A percentile compares a stretch with the other conserved stretches of the same genome.
phyloP scores from a whole-genome alignment of 2,329 filamentous ascomycete species.

The Aspergillus novofumigatus region DNA sequence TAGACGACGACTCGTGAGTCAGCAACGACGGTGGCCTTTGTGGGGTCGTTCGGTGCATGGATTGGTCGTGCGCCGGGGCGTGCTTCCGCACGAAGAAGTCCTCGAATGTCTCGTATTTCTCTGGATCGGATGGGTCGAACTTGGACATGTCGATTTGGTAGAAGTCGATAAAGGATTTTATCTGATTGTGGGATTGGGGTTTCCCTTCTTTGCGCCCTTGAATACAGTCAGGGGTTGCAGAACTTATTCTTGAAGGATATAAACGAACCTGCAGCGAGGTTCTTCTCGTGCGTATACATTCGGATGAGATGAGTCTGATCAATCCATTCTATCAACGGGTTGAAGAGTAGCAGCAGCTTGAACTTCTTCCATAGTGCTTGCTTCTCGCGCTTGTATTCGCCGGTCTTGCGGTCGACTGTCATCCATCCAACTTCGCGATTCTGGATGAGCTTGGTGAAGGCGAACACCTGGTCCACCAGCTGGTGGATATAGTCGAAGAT shows the following conservation, averaged over 20 bases:
- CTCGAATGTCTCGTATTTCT: slow-evolving; percentile 33
- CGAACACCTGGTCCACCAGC: background rate
- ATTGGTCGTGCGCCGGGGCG: slow-evolving; percentile 32
- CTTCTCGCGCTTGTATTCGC: slow-evolving; percentile 36
- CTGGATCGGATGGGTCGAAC: slow-evolving; percentile 36
- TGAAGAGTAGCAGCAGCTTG: slow-evolving; percentile 41
- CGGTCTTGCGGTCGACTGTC: slow-evolving; percentile 31
- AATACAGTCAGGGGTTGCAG: background rate
- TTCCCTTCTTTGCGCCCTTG: slow-evolving; percentile 20
- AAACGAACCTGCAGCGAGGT: slow-evolving; percentile 25
- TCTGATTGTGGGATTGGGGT: slow-evolving; percentile 29
- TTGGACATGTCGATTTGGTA: slow-evolving; percentile 21
- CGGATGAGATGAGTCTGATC: slow-evolving; percentile 36
- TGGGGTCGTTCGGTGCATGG: slow-evolving; percentile 23
- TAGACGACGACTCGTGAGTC: slow-evolving; percentile 39
- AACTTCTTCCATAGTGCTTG: slow-evolving; percentile 40
- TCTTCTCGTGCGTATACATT: slow-evolving; percentile 36
- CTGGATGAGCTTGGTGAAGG: slow-evolving; percentile 13
- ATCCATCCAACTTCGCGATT: slow-evolving; percentile 30
- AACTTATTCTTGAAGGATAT: too few relatives aligned
- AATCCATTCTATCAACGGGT: slow-evolving; percentile 39
- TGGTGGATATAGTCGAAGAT: background rate
- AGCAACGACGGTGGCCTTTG: slow-evolving; percentile 29
- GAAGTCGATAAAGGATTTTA: slow-evolving; percentile 27
- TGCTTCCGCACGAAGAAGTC: slow-evolving; percentile 40